Base-by-base conservation (phyloP, 2,329 filamentous ascomycete species). In the Pseudohalonectria lignicola region DNA sequence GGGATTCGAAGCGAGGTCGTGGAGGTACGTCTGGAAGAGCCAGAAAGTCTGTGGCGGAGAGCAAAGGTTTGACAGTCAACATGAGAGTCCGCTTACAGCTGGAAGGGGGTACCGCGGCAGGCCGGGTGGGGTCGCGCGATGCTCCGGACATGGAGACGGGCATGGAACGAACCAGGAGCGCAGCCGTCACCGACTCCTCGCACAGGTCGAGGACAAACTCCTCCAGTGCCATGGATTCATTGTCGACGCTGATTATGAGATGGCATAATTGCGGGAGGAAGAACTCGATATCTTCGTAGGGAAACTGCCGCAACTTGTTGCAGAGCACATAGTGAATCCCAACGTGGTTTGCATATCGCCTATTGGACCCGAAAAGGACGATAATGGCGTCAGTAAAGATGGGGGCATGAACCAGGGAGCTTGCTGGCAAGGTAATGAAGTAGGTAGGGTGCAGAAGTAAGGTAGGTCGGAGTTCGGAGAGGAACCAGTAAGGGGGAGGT, bases 261-360 rank as follows among this genome's bases (percentile, higher is more conserved):
- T 92, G 86, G 58, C 85, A 92, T 67, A 92, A 67, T 67, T 86
- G 82, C 45, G 85, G 85, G 36, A 92, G 73, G 68, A 90, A 92
- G 77, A 92, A 92, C 63, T 92, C 86, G 57, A 92, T 88, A 62
- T 92, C 84, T 67, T 87, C 82, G 64, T 90, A 92, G 47, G 82
- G 82, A 56, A 92, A 92, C 61, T 86, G 82, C 56, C 86, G 83
- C 55, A 92, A 71, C 74, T 92, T 92, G 53, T 81, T 82, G 69
- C 86, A 90, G 45, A 92, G 76, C 45, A 87, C 83, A 68, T 90
- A 86, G 63, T 90, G 84, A 55, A 92, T 90, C 52, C 85, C 85
- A 58, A 92, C 82, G 69, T 92, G 83, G 62, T 90, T 81, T 58
- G 85, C 83, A 66, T 92, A 92, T 52, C 85, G 84, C 53, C 85